A percentile compares a stretch with the other conserved stretches of the same genome.
phyloP scores from a whole-genome alignment of 2,329 filamentous ascomycete genomes.

The Lasiodiplodia gonubiensis region DNA sequence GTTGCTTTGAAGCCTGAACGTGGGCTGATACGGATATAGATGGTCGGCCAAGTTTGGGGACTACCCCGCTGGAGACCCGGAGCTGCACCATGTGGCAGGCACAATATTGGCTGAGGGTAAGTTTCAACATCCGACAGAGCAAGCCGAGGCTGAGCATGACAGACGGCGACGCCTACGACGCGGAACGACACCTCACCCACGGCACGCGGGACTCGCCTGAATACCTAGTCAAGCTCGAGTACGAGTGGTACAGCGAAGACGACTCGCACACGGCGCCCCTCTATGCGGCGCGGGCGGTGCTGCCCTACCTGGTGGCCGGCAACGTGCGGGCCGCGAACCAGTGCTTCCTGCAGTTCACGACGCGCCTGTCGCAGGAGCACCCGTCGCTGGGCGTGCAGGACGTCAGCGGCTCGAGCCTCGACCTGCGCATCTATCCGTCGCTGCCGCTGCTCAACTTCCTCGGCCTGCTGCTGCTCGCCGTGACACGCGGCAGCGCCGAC shows the following conservation, averaged over 20 bases:
- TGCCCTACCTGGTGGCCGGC: slow-evolving; percentile 88
- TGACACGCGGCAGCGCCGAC: slow-evolving; percentile 77
- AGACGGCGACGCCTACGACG: slow-evolving; percentile 91
- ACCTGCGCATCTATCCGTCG: slow-evolving; percentile 83
- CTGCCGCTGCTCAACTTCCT: slow-evolving; percentile 96
- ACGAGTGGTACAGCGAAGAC: slow-evolving; percentile 90
- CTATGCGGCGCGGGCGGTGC: slow-evolving; percentile 83
- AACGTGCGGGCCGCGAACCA: slow-evolving; percentile 90
- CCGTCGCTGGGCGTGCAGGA: slow-evolving; percentile 75
- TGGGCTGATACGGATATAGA: slow-evolving; percentile 42
- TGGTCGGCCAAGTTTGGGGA: slow-evolving; percentile 90
- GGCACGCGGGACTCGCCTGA: slow-evolving; percentile 89
- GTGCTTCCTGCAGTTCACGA: slow-evolving; percentile 77
- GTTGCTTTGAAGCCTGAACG: background rate
- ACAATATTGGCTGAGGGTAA: slow-evolving; percentile 81
- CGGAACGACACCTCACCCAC: slow-evolving; percentile 85
- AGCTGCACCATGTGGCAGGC: slow-evolving; percentile 91
- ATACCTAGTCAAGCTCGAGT: slow-evolving; percentile 81
- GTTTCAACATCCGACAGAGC: slow-evolving; percentile 24
- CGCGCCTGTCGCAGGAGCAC: slow-evolving; percentile 65
- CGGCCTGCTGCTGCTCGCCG: slow-evolving; percentile 78
- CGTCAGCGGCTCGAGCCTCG: slow-evolving; percentile 68
- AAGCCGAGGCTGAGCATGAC: slow-evolving; percentile 16
- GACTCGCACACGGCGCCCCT: slow-evolving; percentile 85
- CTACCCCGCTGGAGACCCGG: slow-evolving; percentile 88